These are phyloP conservation scores for Rosa multiflora DNA, from an alignment of 306 rosid species.

Conservation along the genomic window DNA sequence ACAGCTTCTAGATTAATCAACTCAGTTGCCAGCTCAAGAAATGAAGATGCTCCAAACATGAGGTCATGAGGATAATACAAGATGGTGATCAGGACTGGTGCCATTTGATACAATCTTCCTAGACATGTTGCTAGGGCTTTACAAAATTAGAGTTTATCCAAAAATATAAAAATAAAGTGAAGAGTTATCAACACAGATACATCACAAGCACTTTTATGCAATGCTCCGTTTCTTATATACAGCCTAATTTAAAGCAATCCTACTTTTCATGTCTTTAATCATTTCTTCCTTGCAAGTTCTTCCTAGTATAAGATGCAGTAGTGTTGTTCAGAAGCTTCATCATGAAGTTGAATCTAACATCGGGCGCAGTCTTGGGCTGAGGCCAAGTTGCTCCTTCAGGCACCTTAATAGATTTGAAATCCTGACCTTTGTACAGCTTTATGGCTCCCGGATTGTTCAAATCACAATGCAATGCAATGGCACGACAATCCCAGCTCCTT, in stretches of 20 bases:
- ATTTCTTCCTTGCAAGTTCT: background rate
- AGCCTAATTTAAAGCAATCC: constrained; percentile 24
- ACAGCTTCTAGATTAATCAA: no score
- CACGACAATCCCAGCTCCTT: constrained; percentile 85
- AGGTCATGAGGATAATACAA: no score
- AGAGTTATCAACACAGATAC: constrained; percentile 1
- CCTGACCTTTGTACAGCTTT: constrained; percentile 75
- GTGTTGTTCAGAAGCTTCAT: constrained; percentile 81
- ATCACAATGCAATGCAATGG: constrained; percentile 91
- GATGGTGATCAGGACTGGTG: no score
- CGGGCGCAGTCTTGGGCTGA: constrained; percentile 82
- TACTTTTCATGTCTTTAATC: background rate
- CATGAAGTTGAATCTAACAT: constrained; percentile 77
- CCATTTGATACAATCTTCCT: background rate
- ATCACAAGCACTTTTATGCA: background rate
- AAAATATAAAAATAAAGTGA: background rate
- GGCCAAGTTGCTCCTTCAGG: constrained; percentile 99
- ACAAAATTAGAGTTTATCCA: constrained; percentile 11
- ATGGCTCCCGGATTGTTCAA: constrained; percentile 71
- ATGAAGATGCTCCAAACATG: no score
- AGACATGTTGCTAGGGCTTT: background rate
- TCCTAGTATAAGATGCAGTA: background rate
- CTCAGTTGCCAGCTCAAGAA: no score
- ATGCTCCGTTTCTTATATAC: constrained; percentile 22
- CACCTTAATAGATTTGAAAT: constrained; percentile 73